Evolutionary conservation across 768 basidiomycete genomes (phyloP).

Genomic region (Rhodotorula graminis): DNA sequence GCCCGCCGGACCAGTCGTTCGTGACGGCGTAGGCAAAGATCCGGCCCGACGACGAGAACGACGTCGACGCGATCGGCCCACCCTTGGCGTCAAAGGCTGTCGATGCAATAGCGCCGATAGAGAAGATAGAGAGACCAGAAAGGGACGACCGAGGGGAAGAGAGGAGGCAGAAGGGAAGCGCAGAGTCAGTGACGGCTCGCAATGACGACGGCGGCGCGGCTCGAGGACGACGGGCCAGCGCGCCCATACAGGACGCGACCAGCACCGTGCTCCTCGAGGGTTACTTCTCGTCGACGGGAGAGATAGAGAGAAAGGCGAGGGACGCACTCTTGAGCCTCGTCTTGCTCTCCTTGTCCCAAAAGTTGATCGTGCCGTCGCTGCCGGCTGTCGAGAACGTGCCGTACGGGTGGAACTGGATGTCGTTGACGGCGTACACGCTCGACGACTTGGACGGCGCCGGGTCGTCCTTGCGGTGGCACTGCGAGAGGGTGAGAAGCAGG

Average conservation of each 20-base stretch:
- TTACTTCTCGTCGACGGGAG: not conserved
- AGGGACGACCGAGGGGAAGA: not conserved
- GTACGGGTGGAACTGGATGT: constrained; percentile 77
- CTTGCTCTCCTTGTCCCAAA: constrained; percentile 91
- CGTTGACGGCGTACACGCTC: constrained; percentile 75
- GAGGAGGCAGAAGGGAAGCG: too few relatives aligned
- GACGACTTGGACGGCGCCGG: constrained; percentile 55
- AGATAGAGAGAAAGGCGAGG: constrained; percentile 44
- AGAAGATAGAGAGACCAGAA: not conserved
- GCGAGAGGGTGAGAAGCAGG: not conserved
- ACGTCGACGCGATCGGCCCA: constrained; percentile 70
- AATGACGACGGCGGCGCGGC: too few relatives aligned
- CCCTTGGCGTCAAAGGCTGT: constrained; percentile 63
- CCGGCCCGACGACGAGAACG: constrained; percentile 79
- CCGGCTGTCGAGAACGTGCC: constrained; percentile 82
- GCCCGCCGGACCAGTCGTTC: constrained; percentile 43
- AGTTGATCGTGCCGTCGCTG: constrained; percentile 76
- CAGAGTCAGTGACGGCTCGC: too few relatives aligned
- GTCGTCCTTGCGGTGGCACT: constrained; percentile 63
- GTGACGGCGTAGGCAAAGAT: constrained; percentile 82
- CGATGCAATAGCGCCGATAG: not conserved
- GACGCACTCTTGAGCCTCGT: constrained; percentile 75
- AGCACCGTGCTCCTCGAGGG: too few relatives aligned
- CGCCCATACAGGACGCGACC: too few relatives aligned
- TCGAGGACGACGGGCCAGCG: too few relatives aligned